Evolutionary conservation across 768 basidiomycete genomes (phyloP).

Genomic region (Multifurca ochricompacta): DNA sequence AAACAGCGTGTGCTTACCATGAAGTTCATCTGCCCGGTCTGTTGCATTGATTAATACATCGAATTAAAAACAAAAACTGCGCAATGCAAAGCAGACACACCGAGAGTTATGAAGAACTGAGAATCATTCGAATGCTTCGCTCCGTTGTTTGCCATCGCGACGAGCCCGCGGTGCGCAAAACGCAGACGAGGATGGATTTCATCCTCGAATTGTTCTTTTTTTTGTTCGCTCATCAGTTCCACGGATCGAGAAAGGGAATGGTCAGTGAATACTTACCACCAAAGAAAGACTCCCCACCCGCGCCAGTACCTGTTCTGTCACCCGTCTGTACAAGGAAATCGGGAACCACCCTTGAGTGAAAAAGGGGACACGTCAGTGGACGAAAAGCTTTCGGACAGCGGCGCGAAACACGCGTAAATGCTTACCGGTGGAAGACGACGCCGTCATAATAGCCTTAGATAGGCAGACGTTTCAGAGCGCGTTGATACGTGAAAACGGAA

Average conservation of each 20-base stretch:
- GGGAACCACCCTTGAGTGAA: constrained; percentile 59
- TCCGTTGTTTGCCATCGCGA: constrained; percentile 92
- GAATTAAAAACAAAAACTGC: no score
- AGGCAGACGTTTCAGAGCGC: background rate
- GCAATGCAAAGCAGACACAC: constrained; percentile 33
- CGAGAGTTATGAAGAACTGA: constrained; percentile 92
- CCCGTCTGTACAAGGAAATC: constrained; percentile 94
- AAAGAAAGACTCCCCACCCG: constrained; percentile 90
- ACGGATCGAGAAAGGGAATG: background rate
- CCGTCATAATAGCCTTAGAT: constrained; percentile 93
- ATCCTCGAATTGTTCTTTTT: constrained; percentile 77
- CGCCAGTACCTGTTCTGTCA: constrained; percentile 85
- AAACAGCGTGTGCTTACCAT: constrained; percentile 92
- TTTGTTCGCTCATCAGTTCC: background rate
- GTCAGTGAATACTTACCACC: constrained; percentile 52
- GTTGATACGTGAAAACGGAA: no score
- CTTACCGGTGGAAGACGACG: constrained; percentile 85
- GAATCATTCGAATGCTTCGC: constrained; percentile 85
- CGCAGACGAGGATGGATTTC: constrained; percentile 90
- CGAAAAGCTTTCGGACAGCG: no score
- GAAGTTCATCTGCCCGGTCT: constrained; percentile 89
- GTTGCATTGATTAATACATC: no score
- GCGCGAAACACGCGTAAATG: background rate
- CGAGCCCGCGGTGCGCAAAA: constrained; percentile 82
- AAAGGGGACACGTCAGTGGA: background rate